Base-by-base conservation (phyloP, 2,329 filamentous ascomycete species). In the Penicillium sp. region DNA sequence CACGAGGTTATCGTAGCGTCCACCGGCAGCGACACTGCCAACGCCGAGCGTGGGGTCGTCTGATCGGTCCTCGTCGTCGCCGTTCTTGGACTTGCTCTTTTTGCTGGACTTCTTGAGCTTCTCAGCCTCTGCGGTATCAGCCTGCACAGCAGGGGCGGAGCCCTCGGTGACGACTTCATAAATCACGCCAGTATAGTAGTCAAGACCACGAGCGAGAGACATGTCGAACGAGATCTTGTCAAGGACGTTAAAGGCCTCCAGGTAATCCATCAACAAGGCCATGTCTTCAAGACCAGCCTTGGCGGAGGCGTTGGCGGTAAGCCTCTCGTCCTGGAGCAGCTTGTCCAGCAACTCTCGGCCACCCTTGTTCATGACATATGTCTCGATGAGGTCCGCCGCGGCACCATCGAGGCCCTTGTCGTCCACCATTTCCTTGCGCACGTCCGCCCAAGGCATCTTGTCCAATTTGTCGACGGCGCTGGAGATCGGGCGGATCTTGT, bases 381-480 rank as follows among this genome's bases (percentile, higher is more conserved):
- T 81, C 60, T 90, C 89, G 60, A 96, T 95, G 63, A 82, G 85
- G 72, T 96, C 90, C 40, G 91, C 91, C 28, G 91, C 81, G 11
- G 81, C 83, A 25, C 76, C 75, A 37, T 82, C 80, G 1, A 97
- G 76, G 0, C 89, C 90, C 74, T 96, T 96, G 55, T 94, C 87
- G 57, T 91, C 87, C 0, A 87, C 85, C 90, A 96, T 96, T 68
- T 96, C 90, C 68, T 86, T 86, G 67, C 85, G 83, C 45, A 96
- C 91, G 55, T 95, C 90, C 29, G 79, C 80, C 91, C 90, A 96
- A 1, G 90, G 86, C 63, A 85, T 75, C 74, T 97, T 97, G 71
- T 96, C 91, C 46, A 97, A 76, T 76, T 97, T 97, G 74, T 97
- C 91, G 40, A 97, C 90, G 2, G 91, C 90, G 25, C 87, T 93